Evolutionary conservation across 2,329 filamentous ascomycete species (phyloP).

Genomic region (Exophiala sp.): DNA sequence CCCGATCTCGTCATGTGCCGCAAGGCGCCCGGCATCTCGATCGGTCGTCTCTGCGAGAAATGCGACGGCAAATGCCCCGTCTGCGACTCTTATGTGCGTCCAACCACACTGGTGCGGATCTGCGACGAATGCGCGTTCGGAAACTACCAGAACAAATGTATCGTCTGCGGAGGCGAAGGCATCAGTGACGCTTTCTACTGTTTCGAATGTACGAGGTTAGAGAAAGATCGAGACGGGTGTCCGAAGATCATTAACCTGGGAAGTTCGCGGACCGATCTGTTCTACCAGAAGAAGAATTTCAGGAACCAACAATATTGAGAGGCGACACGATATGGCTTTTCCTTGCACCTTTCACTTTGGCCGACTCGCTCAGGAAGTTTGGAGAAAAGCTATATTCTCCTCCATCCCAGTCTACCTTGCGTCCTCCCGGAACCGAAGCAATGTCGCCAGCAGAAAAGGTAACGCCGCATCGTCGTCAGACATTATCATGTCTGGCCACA

Average conservation of each 20-base stretch:
- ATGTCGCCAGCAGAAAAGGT: too few species aligned
- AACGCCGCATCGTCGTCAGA: too few species aligned
- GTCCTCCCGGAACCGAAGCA: too few species aligned
- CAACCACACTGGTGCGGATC: constrained; percentile 93
- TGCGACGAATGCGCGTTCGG: constrained; percentile 99
- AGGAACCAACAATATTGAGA: constrained; percentile 46
- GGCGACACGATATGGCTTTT: not conserved
- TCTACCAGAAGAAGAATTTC: constrained; percentile 68
- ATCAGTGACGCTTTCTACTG: constrained; percentile 99
- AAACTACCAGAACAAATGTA: constrained; percentile 99
- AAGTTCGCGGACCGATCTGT: constrained; percentile 88
- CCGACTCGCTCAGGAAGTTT: too few species aligned
- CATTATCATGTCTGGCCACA: too few species aligned
- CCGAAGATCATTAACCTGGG: constrained; percentile 99
- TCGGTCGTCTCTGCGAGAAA: constrained; percentile 98
- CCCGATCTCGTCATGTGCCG: constrained; percentile 99
- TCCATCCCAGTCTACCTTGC: too few species aligned
- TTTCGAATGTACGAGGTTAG: constrained; percentile 93
- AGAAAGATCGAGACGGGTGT: constrained; percentile 95
- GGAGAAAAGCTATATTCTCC: constrained; percentile 1
- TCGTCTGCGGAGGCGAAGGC: constrained; percentile 95
- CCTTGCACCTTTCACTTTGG: not conserved
- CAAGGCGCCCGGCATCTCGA: constrained; percentile 94
- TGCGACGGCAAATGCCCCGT: constrained; percentile 99
- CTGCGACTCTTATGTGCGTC: constrained; percentile 97